These are phyloP conservation scores for Xylaria sp. DNA, from an alignment of 2,329 filamentous ascomycete genomes.

Conservation along the genomic window DNA sequence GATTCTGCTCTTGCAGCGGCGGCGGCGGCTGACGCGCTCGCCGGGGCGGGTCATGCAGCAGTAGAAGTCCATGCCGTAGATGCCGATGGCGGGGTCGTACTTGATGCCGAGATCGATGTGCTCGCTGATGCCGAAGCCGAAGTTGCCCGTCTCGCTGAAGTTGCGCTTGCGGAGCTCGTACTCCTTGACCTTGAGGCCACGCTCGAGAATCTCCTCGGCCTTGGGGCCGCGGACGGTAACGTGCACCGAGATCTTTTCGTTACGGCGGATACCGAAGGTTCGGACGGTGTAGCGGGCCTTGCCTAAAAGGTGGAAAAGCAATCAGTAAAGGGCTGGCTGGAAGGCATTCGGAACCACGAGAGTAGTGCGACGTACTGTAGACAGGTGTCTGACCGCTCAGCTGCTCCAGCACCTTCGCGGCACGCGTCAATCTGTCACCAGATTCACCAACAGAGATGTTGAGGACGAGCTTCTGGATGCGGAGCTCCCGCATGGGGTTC, in stretches of 20 bases:
- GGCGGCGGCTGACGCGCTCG: constrained; percentile 95
- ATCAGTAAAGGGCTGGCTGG: constrained; percentile 19
- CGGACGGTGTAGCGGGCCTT: constrained; percentile 99
- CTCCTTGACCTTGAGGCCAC: constrained; percentile 99
- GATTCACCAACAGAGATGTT: constrained; percentile 96
- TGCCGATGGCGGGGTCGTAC: constrained; percentile 97
- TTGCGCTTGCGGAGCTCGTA: constrained; percentile 99
- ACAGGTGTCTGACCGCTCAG: constrained; percentile 99
- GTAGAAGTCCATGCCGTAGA: constrained; percentile 99
- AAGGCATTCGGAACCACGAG: constrained; percentile 13
- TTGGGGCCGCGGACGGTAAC: constrained; percentile 98
- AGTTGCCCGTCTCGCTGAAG: constrained; percentile 99
- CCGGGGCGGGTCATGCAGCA: constrained; percentile 99
- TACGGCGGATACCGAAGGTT: constrained; percentile 99
- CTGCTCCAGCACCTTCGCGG: constrained; percentile 99
- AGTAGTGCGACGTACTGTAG: constrained; percentile 73
- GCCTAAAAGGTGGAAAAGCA: constrained; percentile 56
- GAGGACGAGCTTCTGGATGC: constrained; percentile 73
- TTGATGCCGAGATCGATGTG: constrained; percentile 99
- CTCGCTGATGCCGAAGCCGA: constrained; percentile 99
- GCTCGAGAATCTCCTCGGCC: constrained; percentile 99
- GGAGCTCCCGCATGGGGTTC: constrained; percentile 99
- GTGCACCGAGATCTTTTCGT: constrained; percentile 99
- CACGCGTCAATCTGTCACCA: constrained; percentile 99
- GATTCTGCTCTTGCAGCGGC: constrained; percentile 84